A percentile compares a stretch with the other conserved stretches of the same genome.
Conservation (phyloP, 495 filamentous ascomycete species). For the Haplographium delicatum region DNA sequence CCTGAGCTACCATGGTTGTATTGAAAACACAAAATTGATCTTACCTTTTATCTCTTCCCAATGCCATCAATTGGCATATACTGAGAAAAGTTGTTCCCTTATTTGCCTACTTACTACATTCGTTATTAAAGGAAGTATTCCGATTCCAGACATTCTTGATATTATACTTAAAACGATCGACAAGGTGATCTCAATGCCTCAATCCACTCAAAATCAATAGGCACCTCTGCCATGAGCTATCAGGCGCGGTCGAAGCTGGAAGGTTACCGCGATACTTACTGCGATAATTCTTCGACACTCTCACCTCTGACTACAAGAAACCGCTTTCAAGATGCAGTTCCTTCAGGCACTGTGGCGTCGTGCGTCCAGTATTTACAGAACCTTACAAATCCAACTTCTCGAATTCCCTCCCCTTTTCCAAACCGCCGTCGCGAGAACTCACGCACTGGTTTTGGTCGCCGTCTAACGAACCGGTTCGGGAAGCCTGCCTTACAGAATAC, state of each 20-base stretch:
- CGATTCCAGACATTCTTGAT: conserved; percentile 6
- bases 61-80: background rate
- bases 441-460: conserved; percentile 18
- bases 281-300: background rate
- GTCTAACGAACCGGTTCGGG: conserved; percentile 13
- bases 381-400: background rate
- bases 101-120: background rate
- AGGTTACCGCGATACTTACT: background rate
- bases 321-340: conserved; percentile 5
- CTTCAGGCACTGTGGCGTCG: conserved; percentile 22
- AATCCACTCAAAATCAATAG: background rate
- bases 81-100: conserved; percentile 8
- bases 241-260: conserved; percentile 1
- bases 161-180: background rate
- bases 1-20: background rate
- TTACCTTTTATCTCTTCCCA: no score
- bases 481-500: conserved; percentile 17
- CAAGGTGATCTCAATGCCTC: conserved; percentile 2
- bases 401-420: background rate
- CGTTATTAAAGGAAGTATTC: background rate
- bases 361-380: conserved; percentile 17
- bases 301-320: background rate
- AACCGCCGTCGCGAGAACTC: conserved; percentile 11
- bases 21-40: no score
- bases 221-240: conserved; percentile 7